Conservation (phyloP, 1,284 basidiomycete species). For the Malassezia japonica region DNA sequence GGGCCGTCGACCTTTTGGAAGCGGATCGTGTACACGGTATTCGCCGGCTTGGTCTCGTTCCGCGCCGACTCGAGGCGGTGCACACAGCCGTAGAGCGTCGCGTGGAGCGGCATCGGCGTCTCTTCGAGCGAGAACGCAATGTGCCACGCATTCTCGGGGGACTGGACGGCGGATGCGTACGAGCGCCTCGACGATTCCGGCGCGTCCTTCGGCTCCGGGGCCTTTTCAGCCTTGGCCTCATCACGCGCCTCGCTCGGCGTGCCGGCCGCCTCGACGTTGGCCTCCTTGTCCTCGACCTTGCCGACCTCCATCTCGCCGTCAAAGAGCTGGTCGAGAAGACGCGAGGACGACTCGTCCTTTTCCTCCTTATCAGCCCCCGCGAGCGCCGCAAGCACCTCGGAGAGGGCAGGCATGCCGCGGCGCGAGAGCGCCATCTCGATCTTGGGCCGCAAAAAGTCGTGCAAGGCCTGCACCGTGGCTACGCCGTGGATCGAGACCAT, state of each 20-base stretch:
- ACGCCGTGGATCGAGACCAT: slow-evolving; percentile 44
- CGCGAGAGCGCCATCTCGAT: slow-evolving; percentile 19
- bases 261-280: background rate
- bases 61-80: slow-evolving; percentile 62
- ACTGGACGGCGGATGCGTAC: slow-evolving; percentile 85
- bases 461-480: slow-evolving; percentile 38
- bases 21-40: slow-evolving; percentile 67
- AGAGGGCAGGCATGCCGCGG: slow-evolving; percentile 58
- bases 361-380: slow-evolving; percentile 57
- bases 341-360: slow-evolving; percentile 13
- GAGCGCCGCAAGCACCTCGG: slow-evolving; percentile 80
- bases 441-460: slow-evolving; percentile 45
- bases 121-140: slow-evolving; percentile 88
- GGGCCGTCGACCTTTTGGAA: slow-evolving; percentile 87
- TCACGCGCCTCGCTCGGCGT: background rate
- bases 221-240: background rate
- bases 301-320: slow-evolving; percentile 26
- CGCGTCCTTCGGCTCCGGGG: slow-evolving; percentile 44
- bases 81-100: slow-evolving; percentile 91
- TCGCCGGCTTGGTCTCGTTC: slow-evolving; percentile 48
- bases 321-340: slow-evolving; percentile 20
- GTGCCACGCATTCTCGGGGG: slow-evolving; percentile 89
- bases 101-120: slow-evolving; percentile 66
- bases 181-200: no score
- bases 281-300: slow-evolving; percentile 18